These are phyloP conservation scores for Cydonia oblonga DNA, from an alignment of 331 rosid species.

Conservation along the genomic window DNA sequence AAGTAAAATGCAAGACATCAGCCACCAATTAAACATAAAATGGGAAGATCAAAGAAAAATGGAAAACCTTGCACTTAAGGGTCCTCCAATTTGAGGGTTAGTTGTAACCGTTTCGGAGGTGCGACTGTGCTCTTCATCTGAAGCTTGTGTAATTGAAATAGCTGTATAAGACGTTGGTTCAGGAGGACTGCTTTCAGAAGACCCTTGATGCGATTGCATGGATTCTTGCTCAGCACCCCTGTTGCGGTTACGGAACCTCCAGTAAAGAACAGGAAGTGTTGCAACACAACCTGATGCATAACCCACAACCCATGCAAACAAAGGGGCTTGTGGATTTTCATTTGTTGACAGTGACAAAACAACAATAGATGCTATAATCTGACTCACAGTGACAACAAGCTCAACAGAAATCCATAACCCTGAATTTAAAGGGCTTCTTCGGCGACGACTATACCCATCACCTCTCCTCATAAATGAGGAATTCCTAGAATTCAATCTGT, in stretches of 20 bases:
- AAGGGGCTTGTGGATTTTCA: constrained; percentile 59
- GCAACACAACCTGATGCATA: constrained; percentile 75
- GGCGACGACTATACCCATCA: constrained; percentile 45
- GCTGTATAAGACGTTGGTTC: constrained; percentile 47
- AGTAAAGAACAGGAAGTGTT: constrained; percentile 54
- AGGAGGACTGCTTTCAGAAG: constrained; percentile 41
- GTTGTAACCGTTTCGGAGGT: constrained; percentile 28
- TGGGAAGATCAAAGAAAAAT: neutral
- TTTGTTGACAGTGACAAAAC: constrained; percentile 53
- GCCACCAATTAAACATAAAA: constrained; percentile 1
- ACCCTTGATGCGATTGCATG: constrained; percentile 34
- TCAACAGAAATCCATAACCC: constrained; percentile 76
- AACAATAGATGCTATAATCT: constrained; percentile 59
- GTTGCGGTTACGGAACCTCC: constrained; percentile 54
- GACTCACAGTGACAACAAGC: constrained; percentile 56
- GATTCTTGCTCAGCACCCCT: constrained; percentile 34
- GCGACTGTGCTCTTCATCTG: constrained; percentile 31
- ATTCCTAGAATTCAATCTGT: constrained; percentile 41
- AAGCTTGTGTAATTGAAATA: constrained; percentile 36
- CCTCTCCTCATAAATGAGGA: constrained; percentile 36
- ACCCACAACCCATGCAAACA: constrained; percentile 74
- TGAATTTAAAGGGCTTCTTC: constrained; percentile 58
- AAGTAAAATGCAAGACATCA: neutral
- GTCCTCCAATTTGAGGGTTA: constrained; percentile 29
- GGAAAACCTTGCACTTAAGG: constrained; percentile 43